A percentile compares a stretch with the other conserved stretches of the same genome.
phyloP scores from a whole-genome alignment of 2,329 filamentous ascomycete species.

The Parastagonospora nodorum region DNA sequence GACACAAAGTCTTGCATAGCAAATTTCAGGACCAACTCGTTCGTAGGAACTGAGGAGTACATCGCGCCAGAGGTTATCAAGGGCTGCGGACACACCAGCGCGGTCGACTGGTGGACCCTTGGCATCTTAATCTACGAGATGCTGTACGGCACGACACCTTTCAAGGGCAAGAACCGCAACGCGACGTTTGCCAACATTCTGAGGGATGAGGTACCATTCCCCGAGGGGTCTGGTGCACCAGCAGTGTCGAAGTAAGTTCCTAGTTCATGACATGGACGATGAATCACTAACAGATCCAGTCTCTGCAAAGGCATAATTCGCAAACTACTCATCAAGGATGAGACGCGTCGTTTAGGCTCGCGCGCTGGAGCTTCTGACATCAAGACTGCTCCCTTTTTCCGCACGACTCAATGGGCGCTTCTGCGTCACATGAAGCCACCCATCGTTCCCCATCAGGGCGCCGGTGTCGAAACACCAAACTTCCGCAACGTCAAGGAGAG shows the following conservation, averaged over 20 bases:
- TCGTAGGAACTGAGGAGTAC: conserved; percentile 98
- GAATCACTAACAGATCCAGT: conserved; percentile 57
- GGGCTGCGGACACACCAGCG: conserved; percentile 96
- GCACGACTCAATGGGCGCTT: conserved; percentile 92
- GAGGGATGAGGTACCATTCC: conserved; percentile 93
- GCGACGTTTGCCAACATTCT: conserved; percentile 98
- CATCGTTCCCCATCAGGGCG: conserved; percentile 89
- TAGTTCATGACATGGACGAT: neutral
- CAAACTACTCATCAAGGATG: conserved; percentile 97
- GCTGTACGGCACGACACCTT: conserved; percentile 97
- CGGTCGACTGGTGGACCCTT: conserved; percentile 98
- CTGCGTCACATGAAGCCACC: conserved; percentile 98
- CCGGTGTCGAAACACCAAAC: conserved; percentile 91
- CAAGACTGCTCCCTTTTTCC: conserved; percentile 95
- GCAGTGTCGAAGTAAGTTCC: conserved; percentile 85
- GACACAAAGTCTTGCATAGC: conserved; percentile 98
- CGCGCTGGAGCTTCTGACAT: conserved; percentile 96
- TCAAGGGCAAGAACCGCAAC: conserved; percentile 99
- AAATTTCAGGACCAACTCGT: conserved; percentile 97
- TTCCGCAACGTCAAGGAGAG: conserved; percentile 98
- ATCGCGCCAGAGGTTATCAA: conserved; percentile 99
- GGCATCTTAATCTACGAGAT: conserved; percentile 98
- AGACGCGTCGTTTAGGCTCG: conserved; percentile 89
- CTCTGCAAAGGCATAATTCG: conserved; percentile 95
- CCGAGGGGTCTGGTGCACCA: conserved; percentile 81